Percentiles rank a stretch among this genome's conserved stretches.
These are phyloP conservation scores for Phytopythium mirpurense DNA, from an alignment of 352 stramenopile genomes.

Conservation along the genomic window DNA sequence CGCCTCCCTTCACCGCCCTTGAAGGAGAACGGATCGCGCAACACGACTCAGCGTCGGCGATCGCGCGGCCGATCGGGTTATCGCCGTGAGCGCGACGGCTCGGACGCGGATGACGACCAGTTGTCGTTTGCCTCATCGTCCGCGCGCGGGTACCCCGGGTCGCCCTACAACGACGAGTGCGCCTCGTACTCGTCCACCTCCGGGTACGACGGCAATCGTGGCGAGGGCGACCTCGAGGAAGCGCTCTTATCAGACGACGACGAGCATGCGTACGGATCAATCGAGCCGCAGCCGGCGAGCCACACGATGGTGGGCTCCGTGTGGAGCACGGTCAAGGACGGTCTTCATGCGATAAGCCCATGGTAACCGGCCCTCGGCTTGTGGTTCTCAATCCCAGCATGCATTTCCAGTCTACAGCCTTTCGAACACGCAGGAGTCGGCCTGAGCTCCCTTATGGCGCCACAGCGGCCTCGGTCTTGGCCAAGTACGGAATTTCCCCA, in stretches of 20 bases:
- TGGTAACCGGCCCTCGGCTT: conserved; percentile 32
- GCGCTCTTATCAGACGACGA: conserved; percentile 64
- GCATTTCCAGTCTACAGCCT: background rate
- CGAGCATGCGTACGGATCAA: conserved; percentile 64
- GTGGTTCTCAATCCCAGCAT: background rate
- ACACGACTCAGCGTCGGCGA: conserved; percentile 10
- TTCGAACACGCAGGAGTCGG: background rate
- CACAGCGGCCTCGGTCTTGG: background rate
- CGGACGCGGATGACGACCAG: conserved; percentile 9
- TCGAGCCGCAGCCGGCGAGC: conserved; percentile 19
- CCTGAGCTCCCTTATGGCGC: background rate
- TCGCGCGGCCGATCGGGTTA: conserved; percentile 14
- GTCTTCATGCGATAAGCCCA: conserved; percentile 62
- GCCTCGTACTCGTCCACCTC: conserved; percentile 20
- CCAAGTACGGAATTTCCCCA: conserved; percentile 22
- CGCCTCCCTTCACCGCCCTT: conserved; percentile 10
- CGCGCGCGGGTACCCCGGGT: conserved; percentile 21
- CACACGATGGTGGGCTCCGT: conserved; percentile 13
- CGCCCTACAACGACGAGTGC: conserved; percentile 24
- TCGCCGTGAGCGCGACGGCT: conserved; percentile 13
- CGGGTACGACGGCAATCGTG: conserved; percentile 1
- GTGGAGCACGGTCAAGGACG: conserved; percentile 50
- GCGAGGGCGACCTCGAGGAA: conserved; percentile 59
- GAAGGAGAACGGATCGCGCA: background rate
- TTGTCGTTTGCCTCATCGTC: conserved; percentile 18